Base-by-base conservation (phyloP, 192 early-diverging fungal genomes). In the Gorgonomyces haynaldii region DNA sequence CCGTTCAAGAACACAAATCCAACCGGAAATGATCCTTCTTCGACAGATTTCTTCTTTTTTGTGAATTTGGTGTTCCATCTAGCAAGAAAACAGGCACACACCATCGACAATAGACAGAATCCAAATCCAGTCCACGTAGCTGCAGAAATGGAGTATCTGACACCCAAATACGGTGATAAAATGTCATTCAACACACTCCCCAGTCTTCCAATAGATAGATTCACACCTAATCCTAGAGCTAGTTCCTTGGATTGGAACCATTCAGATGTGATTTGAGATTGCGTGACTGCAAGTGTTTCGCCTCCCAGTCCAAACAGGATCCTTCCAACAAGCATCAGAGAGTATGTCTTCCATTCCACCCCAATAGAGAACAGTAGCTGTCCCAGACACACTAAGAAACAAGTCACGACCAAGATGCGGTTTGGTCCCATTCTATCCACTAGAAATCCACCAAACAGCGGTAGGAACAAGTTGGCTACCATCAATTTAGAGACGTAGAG, bases 391-490 rank as follows among this genome's bases (percentile, higher is more conserved):
- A 81, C 58, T 28, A 66, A 50, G 16, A 55, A 27, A 6, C 65
- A 62, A 34, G 81, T 78, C 1, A 69, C 22, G 0, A 74, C 37
- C 31, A 85, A 49, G 57, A 81, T 67, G 35, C 46, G 52, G 9
- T 51, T 57, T 15, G 66, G 50, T 3, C 69, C 73, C 26, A 81
- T 56, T 23, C 44, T 49, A 53, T 82, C 78, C 16, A 81, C 67
- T 2, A 78, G 56, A 28, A 61, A 44, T 4, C 83, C 79, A 16
- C 76, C 76, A 15, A 81, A 30, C 45, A 76, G 67, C 9, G 81
- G 81, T 8, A 81, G 52, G 50, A 83, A 64, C 45, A 83, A 71
- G 57, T 83, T 83, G 19, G 81, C 77, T 22, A 49, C n/a, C n/a
- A n/a, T n/a, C n/a, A n/a, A n/a, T n/a, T n/a, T n/a, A n/a, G n/a